Base-by-base conservation (phyloP, 805 yeast genomes). In the Starmerella davenportii region DNA sequence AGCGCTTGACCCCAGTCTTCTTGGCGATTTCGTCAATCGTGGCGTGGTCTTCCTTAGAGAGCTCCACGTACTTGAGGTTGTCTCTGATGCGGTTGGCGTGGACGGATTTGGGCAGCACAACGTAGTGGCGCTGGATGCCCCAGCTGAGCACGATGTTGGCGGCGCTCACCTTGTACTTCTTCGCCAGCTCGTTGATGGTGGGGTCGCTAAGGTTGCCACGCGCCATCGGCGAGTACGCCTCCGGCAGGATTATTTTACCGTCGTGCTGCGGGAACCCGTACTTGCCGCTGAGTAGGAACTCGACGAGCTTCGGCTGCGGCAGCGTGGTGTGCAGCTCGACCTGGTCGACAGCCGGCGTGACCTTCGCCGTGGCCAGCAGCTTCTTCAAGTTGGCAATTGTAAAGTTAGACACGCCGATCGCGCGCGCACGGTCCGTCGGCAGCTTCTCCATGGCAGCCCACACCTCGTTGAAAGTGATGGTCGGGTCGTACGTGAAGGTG, bases 151-250 rank as follows among this genome's bases (percentile, higher is more conserved):
- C 52, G 30, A 56, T 47, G 40, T 50, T 45, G 32, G 56, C 52
- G 9, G 56, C 49, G 13, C 42, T 39, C 25, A 44, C 70, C 19
- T 58, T 53, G 50, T 79, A 66, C 52, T 71, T 71, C 38, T 66
- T 54, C 19, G 81, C 79, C 31, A 79, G 55, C 45, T 71, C 64
- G 35, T 58, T 48, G n/a, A 79, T 65, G 14, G 63, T 48, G 11
- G 74, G 73, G 34, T 72, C 56, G 42, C 70, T 66, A 1, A 80
- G 80, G 34, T 79, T 79, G 11, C 58, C 51, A 3, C 75, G 65
- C 31, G 84, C 87, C 48, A 80, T 63, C 20, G 93, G 90, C 23
- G 81, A 74, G 59, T 79, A 81, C 8, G 92, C 92, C 55, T 76
- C 76, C 39, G 76, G 55, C 25, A 63, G 54, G 43, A 76, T 74